These are phyloP conservation scores for Paraglomus occultum DNA, from an alignment of 192 early-diverging fungal genomes.

Conservation along the genomic window DNA sequence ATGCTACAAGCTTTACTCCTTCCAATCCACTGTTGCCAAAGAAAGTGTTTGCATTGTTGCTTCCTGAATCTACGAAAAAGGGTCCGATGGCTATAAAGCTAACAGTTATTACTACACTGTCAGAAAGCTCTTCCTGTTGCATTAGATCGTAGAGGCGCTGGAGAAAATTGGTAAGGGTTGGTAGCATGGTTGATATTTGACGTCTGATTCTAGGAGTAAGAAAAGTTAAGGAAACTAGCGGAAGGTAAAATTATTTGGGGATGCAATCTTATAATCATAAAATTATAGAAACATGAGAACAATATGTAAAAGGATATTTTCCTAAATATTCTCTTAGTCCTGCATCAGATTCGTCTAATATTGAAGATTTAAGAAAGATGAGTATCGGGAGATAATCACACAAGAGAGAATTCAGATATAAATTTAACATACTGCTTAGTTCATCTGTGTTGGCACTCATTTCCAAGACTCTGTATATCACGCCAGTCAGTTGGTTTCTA, in stretches of 20 bases:
- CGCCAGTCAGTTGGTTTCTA: slow-evolving; percentile 23
- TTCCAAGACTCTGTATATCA: slow-evolving; percentile 23
- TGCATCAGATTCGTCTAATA: slow-evolving; percentile 15
- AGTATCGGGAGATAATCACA: no score
- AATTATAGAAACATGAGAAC: not conserved
- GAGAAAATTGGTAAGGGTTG: slow-evolving; percentile 25
- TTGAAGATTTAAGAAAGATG: no score
- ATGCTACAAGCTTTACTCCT: slow-evolving; percentile 33
- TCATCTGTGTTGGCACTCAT: slow-evolving; percentile 6
- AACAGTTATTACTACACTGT: slow-evolving; percentile 46
- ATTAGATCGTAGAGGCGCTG: slow-evolving; percentile 25
- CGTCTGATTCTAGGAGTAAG: slow-evolving; percentile 21
- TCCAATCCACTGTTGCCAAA: slow-evolving; percentile 35
- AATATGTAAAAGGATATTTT: slow-evolving; percentile 25
- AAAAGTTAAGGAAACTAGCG: not conserved
- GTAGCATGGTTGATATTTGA: slow-evolving; percentile 12
- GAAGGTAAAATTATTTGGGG: not conserved
- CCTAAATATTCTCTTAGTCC: slow-evolving; percentile 5
- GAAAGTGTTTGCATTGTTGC: slow-evolving; percentile 25
- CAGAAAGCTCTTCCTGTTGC: slow-evolving; percentile 43
- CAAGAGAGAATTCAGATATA: not conserved
- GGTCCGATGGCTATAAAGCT: slow-evolving; percentile 46
- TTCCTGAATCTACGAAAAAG: slow-evolving; percentile 47
- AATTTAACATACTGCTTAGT: slow-evolving; percentile 21
- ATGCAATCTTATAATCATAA: not conserved